Conservation (phyloP, 495 filamentous ascomycete species). For the Aspergillus nanangensis region DNA sequence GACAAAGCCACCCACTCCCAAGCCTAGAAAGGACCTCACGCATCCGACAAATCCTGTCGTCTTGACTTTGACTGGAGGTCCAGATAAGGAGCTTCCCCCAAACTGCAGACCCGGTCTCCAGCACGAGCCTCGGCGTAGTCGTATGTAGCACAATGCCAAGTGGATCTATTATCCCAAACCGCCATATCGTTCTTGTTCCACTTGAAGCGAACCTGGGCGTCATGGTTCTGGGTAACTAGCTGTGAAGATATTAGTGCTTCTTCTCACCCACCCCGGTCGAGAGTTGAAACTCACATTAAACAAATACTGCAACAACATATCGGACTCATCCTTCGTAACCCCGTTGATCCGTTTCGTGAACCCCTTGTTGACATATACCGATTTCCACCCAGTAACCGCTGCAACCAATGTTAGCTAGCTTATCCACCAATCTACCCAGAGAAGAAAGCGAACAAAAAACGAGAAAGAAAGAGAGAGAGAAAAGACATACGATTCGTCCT, state of each 20-base stretch:
- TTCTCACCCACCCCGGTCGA: conserved; percentile 24
- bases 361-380: conserved; percentile 59
- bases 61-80: conserved; percentile 42
- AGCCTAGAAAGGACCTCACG: not conserved
- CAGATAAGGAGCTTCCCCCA: conserved; percentile 64
- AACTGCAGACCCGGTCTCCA: conserved; percentile 54
- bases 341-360: conserved; percentile 64
- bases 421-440: too few species aligned
- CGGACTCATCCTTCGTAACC: conserved; percentile 29
- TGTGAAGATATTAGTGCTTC: not conserved
- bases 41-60: conserved; percentile 15
- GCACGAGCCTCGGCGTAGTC: conserved; percentile 51
- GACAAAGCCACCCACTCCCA: not conserved
- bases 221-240: conserved; percentile 68
- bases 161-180: conserved; percentile 73
- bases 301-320: conserved; percentile 28
- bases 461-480: not conserved
- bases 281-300: conserved; percentile 43
- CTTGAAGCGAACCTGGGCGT: conserved; percentile 64
- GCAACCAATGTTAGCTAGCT: not conserved
- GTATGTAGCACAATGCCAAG: conserved; percentile 67
- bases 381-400: conserved; percentile 74
- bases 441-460: not conserved
- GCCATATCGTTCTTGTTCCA: conserved; percentile 63
- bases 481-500: conserved; percentile 60